Evolutionary conservation across 768 basidiomycete genomes (phyloP).

Genomic region (Asterophora lycoperdoides): DNA sequence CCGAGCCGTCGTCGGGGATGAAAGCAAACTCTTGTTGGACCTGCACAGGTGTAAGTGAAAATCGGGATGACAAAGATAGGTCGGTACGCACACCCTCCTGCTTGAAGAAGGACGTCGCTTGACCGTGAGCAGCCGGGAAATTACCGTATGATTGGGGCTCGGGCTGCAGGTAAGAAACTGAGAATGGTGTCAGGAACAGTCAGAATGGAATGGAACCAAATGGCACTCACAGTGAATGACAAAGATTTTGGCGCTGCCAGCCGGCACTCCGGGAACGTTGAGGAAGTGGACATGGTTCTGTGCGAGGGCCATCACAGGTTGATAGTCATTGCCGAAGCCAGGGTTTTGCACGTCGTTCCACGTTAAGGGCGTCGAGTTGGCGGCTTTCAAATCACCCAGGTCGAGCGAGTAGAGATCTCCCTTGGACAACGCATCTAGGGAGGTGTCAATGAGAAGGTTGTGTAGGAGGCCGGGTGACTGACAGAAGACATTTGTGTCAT

Average conservation of each 20-base stretch:
- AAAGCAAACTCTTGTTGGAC: conserved; percentile 74
- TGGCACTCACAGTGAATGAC: conserved; percentile 76
- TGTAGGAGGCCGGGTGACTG: conserved; percentile 17
- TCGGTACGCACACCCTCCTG: conserved; percentile 40
- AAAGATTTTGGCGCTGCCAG: conserved; percentile 74
- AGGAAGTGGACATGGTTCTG: conserved; percentile 88
- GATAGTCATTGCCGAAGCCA: conserved; percentile 53
- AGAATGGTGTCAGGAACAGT: background rate
- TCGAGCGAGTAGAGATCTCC: conserved; percentile 66
- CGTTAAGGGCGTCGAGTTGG: conserved; percentile 49
- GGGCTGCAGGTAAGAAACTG: conserved; percentile 81
- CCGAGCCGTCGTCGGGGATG: conserved; percentile 68
- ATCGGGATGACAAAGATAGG: conserved; percentile 15
- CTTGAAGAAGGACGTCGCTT: conserved; percentile 69
- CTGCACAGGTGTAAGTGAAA: conserved; percentile 23
- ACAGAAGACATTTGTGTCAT: conserved; percentile 93
- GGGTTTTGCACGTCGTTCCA: conserved; percentile 64
- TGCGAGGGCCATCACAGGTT: conserved; percentile 75
- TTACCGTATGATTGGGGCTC: conserved; percentile 57
- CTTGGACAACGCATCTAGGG: conserved; percentile 63
- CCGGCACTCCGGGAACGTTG: conserved; percentile 58
- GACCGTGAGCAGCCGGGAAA: conserved; percentile 68
- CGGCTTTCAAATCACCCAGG: conserved; percentile 59
- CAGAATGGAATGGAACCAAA: background rate
- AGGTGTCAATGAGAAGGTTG: conserved; percentile 1